phyloP scores from a whole-genome alignment of 73 alveolate species.

The Paramecium sonneborni region DNA sequence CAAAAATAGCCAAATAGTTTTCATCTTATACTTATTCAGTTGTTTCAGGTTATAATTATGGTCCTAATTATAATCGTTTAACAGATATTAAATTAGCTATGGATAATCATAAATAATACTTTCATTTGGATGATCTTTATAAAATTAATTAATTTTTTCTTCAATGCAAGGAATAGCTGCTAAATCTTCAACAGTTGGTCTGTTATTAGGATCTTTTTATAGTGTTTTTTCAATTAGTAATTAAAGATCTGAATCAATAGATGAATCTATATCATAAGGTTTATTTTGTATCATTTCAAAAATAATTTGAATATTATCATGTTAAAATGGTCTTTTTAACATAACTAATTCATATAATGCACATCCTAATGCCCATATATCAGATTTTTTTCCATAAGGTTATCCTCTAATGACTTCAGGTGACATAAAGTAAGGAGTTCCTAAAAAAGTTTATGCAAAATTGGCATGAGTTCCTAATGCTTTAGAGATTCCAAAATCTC shows the following conservation, averaged over 20 bases:
- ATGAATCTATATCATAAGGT: conserved; percentile 72
- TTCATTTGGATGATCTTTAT: conserved; percentile 71
- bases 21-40: not conserved
- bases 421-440: conserved; percentile 97
- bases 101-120: not conserved
- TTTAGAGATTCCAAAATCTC: conserved; percentile 98
- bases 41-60: not conserved
- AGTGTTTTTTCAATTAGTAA: conserved; percentile 75
- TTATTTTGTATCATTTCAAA: conserved; percentile 74
- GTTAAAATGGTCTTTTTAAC: conserved; percentile 93
- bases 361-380: conserved; percentile 98
- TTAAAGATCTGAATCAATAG: conserved; percentile 67
- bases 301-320: conserved; percentile 73
- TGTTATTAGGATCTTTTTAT: conserved; percentile 82
- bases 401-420: conserved; percentile 96
- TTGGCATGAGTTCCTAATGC: conserved; percentile 83
- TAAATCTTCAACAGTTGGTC: conserved; percentile 92
- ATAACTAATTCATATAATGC: conserved; percentile 94
- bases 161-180: conserved; percentile 79
- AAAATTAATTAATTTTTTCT: conserved; percentile 73
- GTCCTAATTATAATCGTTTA: not conserved
- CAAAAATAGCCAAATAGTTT: not conserved
- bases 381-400: conserved; percentile 95
- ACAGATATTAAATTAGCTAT: conserved; percentile 2
- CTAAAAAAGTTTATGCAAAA: conserved; percentile 89